Conservation (phyloP, 208 protist species). For the Acanthamoeba culbertsoni region DNA sequence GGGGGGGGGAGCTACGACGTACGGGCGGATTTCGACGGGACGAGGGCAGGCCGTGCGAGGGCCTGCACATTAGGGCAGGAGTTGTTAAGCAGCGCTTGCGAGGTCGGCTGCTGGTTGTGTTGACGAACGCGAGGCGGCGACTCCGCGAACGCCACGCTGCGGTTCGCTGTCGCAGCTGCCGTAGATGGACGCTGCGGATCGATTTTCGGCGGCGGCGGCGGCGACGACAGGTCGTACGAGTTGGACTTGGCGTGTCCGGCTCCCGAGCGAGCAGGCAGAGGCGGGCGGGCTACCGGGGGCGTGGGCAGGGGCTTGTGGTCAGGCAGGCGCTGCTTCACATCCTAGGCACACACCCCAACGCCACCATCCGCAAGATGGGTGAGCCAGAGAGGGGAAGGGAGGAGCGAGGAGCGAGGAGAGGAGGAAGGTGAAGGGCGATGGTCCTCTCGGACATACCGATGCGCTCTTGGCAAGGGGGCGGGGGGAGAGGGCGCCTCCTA, state of each 20-base stretch:
- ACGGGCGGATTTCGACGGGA: not conserved
- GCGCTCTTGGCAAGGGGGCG: not conserved
- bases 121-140: not conserved
- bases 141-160: not conserved
- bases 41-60: not conserved
- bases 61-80: not conserved
- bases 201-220: not conserved
- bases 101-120: not conserved
- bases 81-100: not conserved
- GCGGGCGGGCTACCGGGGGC: not conserved
- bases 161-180: not conserved
- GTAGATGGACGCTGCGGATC: not conserved
- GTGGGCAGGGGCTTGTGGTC: not conserved
- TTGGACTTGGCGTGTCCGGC: constrained; percentile 16
- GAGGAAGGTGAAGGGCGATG: not conserved
- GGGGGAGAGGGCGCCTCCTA: not conserved
- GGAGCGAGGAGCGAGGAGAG: not conserved
- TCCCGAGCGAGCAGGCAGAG: not conserved
- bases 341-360: no score
- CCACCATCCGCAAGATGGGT: not conserved
- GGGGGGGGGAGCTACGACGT: not conserved
- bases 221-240: not conserved
- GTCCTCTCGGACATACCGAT: not conserved
- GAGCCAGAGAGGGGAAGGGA: not conserved
- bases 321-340: not conserved